phyloP scores from a whole-genome alignment of 2,329 filamentous ascomycete genomes.

The Penicillium sp. region DNA sequence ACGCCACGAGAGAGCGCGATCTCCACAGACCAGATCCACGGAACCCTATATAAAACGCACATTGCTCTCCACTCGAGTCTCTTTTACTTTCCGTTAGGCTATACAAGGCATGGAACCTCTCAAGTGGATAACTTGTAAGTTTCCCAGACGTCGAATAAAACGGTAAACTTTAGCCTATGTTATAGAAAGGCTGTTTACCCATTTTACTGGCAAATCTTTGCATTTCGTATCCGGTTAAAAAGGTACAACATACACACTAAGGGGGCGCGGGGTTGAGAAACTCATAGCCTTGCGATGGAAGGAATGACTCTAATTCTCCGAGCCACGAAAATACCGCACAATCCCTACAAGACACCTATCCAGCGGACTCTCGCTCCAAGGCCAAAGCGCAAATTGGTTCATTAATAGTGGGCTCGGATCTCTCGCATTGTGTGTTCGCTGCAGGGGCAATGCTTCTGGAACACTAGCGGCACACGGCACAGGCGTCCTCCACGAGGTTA shows the following conservation, averaged over 20 bases:
- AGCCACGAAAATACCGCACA: background rate
- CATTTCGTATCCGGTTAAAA: background rate
- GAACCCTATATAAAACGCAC: background rate
- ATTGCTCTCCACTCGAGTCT: background rate
- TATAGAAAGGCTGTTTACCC: background rate
- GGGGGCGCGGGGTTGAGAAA: background rate
- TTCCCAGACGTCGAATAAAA: background rate
- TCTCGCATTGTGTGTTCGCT: background rate
- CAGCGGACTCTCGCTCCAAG: background rate
- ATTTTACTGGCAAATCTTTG: background rate
- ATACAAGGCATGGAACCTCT: too few relatives aligned
- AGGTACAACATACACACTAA: background rate
- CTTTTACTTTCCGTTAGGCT: background rate
- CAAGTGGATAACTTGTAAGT: too few relatives aligned
- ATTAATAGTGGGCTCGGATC: constrained; percentile 1
- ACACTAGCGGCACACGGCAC: background rate
- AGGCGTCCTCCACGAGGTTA: background rate
- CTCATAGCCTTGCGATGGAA: background rate
- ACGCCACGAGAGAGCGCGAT: background rate
- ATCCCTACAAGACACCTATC: background rate
- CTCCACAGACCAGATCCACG: background rate
- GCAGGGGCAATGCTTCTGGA: constrained; percentile 9
- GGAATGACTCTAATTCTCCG: background rate
- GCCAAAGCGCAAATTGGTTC: background rate
- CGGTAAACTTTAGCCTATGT: background rate